A percentile compares a stretch with the other conserved stretches of the same genome.
Evolutionary conservation across 2,329 filamentous ascomycete genomes (phyloP).

Genomic region (Ceratocystis ficicola): DNA sequence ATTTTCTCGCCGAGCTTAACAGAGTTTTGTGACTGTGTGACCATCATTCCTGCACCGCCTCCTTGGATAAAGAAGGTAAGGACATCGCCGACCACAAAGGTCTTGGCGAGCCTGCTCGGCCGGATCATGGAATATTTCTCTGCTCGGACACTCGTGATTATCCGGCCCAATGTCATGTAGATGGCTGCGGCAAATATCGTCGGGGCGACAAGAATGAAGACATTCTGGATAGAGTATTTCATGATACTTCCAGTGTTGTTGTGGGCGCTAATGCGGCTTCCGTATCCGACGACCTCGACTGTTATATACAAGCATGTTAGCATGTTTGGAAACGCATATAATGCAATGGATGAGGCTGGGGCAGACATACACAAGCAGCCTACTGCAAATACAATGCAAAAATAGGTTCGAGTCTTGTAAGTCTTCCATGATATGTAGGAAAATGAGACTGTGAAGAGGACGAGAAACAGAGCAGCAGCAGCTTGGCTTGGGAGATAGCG

Average conservation of each 20-base stretch:
- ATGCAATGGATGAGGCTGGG: background rate
- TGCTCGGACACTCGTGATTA: slow-evolving; percentile 32
- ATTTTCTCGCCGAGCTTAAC: slow-evolving; percentile 33
- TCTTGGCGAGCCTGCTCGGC: slow-evolving; percentile 37
- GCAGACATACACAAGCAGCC: slow-evolving; percentile 37
- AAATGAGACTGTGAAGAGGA: background rate
- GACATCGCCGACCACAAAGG: slow-evolving; percentile 45
- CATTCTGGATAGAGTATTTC: slow-evolving; percentile 34
- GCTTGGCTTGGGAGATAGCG: background rate
- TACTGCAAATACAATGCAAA: slow-evolving; percentile 34
- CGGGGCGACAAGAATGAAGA: slow-evolving; percentile 37
- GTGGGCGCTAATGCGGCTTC: slow-evolving; percentile 21
- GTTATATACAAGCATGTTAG: slow-evolving; percentile 24
- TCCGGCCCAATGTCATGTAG: slow-evolving; percentile 39
- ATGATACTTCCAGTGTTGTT: slow-evolving; percentile 28
- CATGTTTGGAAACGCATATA: background rate
- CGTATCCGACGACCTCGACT: slow-evolving; percentile 27
- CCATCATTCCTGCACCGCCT: slow-evolving; percentile 32
- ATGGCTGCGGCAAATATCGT: slow-evolving; percentile 39
- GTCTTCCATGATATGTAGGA: background rate
- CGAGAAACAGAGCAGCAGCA: background rate
- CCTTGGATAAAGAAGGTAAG: slow-evolving; percentile 41
- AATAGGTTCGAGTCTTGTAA: slow-evolving; percentile 14
- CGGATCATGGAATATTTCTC: slow-evolving; percentile 29
- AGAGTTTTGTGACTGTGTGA: background rate